phyloP scores from a whole-genome alignment of 176 grass and related monocot species.

The Bothriochloa decipiens region DNA sequence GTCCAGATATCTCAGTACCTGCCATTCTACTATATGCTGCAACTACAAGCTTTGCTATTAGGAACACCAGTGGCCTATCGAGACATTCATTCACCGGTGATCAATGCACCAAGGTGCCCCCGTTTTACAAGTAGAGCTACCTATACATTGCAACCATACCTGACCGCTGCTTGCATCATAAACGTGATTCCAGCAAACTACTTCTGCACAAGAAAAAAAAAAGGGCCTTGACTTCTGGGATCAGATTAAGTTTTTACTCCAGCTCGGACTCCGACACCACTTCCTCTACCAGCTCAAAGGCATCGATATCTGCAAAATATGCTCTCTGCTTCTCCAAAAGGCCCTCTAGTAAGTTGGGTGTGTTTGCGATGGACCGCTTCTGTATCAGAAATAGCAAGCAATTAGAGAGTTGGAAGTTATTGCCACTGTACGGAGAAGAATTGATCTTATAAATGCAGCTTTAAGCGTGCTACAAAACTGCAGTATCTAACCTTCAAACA shows the following conservation, averaged over 20 bases:
- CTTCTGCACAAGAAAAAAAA: slow-evolving; percentile 25
- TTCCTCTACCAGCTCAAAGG: slow-evolving; percentile 59
- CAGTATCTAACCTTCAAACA: background rate
- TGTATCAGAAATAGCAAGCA: slow-evolving; percentile 31
- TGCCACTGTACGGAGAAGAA: background rate
- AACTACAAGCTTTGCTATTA: background rate
- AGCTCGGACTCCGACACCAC: slow-evolving; percentile 49
- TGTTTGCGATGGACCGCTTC: slow-evolving; percentile 31
- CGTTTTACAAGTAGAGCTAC: slow-evolving; percentile 4
- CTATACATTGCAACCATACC: background rate
- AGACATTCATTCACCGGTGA: background rate
- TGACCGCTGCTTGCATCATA: background rate
- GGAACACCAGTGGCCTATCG: background rate
- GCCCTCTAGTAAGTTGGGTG: slow-evolving; percentile 35
- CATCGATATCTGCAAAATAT: slow-evolving; percentile 62
- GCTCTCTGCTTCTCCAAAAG: slow-evolving; percentile 54
- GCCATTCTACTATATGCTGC: background rate
- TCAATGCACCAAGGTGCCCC: background rate
- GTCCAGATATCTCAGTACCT: background rate
- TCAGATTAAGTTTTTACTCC: slow-evolving; percentile 19
- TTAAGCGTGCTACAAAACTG: background rate
- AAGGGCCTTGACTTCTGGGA: background rate
- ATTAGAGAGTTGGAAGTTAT: background rate
- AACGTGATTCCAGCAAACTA: background rate
- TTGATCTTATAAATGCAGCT: background rate